These are phyloP conservation scores for Venturia asperata DNA, from an alignment of 2,329 filamentous ascomycete species.

Conservation along the genomic window DNA sequence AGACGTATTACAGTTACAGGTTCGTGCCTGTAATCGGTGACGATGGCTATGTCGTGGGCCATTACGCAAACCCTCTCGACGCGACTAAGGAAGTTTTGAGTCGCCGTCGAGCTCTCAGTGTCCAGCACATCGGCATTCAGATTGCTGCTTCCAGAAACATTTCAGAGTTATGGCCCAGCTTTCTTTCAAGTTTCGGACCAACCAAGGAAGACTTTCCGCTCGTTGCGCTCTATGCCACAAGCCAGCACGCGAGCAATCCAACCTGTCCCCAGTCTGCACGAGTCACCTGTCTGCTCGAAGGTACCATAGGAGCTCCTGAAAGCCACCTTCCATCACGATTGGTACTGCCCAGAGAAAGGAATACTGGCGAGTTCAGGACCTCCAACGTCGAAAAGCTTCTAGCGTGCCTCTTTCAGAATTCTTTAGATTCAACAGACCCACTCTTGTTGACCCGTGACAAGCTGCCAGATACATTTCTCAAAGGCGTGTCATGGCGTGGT, in stretches of 20 bases:
- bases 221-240: not conserved
- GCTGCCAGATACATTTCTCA: not conserved
- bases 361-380: not conserved
- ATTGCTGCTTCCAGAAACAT: not conserved
- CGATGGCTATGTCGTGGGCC: slow-evolving; percentile 16
- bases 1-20: slow-evolving; percentile 19
- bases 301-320: not conserved
- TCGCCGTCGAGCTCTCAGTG: not conserved
- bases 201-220: not conserved
- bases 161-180: not conserved
- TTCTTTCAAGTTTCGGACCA: not conserved
- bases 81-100: not conserved
- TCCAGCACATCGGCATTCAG: not conserved
- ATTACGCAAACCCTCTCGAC: slow-evolving; percentile 4
- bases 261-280: not conserved
- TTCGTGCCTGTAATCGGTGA: slow-evolving; percentile 19
- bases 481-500: slow-evolving; percentile 6
- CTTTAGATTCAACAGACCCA: not conserved
- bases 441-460: not conserved
- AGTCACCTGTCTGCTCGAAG: not conserved
- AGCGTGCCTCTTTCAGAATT: not conserved
- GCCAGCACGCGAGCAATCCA: not conserved
- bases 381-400: not conserved
- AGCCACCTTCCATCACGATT: not conserved
- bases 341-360: not conserved